Evolutionary conservation across 208 protist genomes (phyloP), one percentile per base, ranked within the genome.

Genomic region (Acanthamoeba triangularis): DNA sequence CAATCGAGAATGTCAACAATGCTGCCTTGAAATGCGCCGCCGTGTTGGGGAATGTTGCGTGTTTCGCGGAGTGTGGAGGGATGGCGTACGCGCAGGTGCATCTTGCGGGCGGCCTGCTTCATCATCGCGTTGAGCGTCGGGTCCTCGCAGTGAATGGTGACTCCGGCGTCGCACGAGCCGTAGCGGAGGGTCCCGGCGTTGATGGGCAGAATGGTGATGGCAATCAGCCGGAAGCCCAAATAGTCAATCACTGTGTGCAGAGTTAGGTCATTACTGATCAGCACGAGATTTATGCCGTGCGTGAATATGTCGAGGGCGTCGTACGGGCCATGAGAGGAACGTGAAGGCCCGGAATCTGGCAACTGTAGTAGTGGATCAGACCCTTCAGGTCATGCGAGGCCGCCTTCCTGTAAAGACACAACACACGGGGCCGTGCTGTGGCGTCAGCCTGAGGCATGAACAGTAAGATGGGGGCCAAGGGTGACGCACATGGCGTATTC

Each of bases 291-390:
- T 20, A 1, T 18, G 14, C 1, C 52, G 11, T 56, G 11, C 65
- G 23, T 23, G 65, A 74, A 28, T 30, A 74, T 11, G 65, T 20
- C 6, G 16, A 52, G 82, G 85, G 92, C 18, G 30, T 41, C 72
- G 94, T 14, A 84, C 35, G 10, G 87, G 88, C 61, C 95, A 96
- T 96, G 33, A 96, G 78, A 5, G 88, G 88, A 1, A 96, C 56
- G 25, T 90, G 82, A 23, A 95, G 94, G 44, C 80, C 94, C 0
- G 37, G 44, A 5, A 95, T 95, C 37, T 95, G 49, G 37, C 33
- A 65, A 10, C 44, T 49, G 52, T 90, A 90, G 56, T 85, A 95
- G 78, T 65, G 44, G 28, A 87, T 87, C 23, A 95, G 74, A 6
- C 92, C 92, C 54, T 95, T 90, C 33, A 95, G 56, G 28, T 95